Evolutionary conservation across 2,329 filamentous ascomycete species (phyloP).

Genomic region (Pseudogymnoascus sp.): DNA sequence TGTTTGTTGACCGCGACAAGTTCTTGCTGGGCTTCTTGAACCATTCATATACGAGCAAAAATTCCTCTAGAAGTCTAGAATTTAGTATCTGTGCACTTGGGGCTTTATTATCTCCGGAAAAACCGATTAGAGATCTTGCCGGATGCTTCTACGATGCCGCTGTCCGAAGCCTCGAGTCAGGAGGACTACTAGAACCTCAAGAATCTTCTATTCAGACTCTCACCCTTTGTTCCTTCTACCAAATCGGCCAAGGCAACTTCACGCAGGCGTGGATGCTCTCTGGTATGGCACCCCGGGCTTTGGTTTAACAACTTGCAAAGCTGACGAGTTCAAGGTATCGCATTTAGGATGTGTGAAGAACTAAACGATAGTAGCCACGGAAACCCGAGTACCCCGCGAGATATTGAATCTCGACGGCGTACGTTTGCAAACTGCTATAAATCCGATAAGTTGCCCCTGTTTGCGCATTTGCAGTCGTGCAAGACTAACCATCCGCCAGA

Average conservation of each 20-base stretch:
- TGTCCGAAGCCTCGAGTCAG: slow-evolving; percentile 1
- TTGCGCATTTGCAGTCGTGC: not conserved
- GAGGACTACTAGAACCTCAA: slow-evolving; percentile 9
- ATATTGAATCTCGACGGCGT: slow-evolving; percentile 11
- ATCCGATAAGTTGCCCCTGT: slow-evolving; percentile 16
- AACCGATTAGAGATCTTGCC: slow-evolving; percentile 6
- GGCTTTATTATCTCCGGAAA: slow-evolving; percentile 14
- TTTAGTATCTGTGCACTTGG: slow-evolving; percentile 14
- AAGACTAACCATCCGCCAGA: slow-evolving; percentile 9
- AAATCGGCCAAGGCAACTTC: slow-evolving; percentile 14
- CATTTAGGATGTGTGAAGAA: slow-evolving; percentile 18
- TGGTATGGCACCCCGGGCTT: slow-evolving; percentile 2
- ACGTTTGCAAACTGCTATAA: slow-evolving; percentile 13
- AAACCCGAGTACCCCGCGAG: slow-evolving; percentile 10
- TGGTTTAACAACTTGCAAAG: not conserved
- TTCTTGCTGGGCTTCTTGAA: slow-evolving; percentile 15
- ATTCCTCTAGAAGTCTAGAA: slow-evolving; percentile 12
- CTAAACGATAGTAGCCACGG: slow-evolving; percentile 6
- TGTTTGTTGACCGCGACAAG: slow-evolving; percentile 18
- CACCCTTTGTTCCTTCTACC: slow-evolving; percentile 13
- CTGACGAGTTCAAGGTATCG: slow-evolving; percentile 15
- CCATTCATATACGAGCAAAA: slow-evolving; percentile 6
- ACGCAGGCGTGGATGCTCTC: slow-evolving; percentile 16
- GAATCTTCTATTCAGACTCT: slow-evolving; percentile 13
- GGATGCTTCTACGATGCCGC: slow-evolving; percentile 10